Conservation (phyloP, 768 basidiomycete genomes). For the Pleurotus pulmonarius region DNA sequence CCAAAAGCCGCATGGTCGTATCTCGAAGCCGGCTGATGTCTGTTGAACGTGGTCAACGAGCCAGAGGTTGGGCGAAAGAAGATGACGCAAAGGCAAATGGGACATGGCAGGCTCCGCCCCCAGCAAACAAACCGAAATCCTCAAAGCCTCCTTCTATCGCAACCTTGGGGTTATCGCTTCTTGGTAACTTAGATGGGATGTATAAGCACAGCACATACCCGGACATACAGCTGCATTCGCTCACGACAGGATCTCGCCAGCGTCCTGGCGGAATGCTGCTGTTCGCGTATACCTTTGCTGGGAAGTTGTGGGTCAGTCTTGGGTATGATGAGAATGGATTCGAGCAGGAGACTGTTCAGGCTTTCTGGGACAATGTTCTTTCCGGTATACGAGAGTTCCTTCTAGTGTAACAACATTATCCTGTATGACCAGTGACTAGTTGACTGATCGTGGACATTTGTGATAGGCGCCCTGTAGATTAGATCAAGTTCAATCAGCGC, state of each 20-base stretch:
- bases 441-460: neutral
- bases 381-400: constrained; percentile 58
- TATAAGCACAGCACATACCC: constrained; percentile 67
- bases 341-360: constrained; percentile 52
- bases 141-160: constrained; percentile 51
- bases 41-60: constrained; percentile 51
- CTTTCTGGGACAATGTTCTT: constrained; percentile 64
- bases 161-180: constrained; percentile 73
- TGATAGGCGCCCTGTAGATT: neutral
- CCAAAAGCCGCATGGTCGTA: constrained; percentile 58
- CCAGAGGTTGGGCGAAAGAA: constrained; percentile 68
- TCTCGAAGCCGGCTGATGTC: constrained; percentile 66
- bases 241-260: constrained; percentile 85
- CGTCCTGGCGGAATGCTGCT: constrained; percentile 73
- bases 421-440: neutral
- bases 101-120: constrained; percentile 29
- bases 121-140: constrained; percentile 10
- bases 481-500: neutral
- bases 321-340: constrained; percentile 81
- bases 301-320: constrained; percentile 74
- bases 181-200: constrained; percentile 82
- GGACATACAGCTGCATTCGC: constrained; percentile 58
- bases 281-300: constrained; percentile 77
- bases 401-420: constrained; percentile 11
- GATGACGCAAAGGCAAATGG: constrained; percentile 63